Evolutionary conservation across 202 grass and related monocot genomes (phyloP).

Genomic region (Hordeum pubiflorum): DNA sequence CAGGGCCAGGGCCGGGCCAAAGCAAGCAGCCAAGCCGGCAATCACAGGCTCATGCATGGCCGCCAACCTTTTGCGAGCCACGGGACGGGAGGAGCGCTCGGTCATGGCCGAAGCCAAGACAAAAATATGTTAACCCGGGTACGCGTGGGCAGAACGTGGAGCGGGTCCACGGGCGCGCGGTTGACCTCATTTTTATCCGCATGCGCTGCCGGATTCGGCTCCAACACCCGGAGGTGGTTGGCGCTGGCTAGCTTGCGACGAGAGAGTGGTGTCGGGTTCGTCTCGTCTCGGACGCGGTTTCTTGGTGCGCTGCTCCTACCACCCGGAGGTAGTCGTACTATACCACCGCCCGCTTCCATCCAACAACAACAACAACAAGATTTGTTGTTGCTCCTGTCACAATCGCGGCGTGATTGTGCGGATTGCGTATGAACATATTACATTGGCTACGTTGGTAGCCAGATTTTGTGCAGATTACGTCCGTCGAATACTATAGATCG

Average conservation of each 20-base stretch:
- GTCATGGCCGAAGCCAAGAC: background rate
- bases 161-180: background rate
- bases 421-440: background rate
- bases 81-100: too few species aligned
- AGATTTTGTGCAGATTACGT: too few species aligned
- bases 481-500: too few species aligned
- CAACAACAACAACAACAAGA: background rate
- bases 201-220: conserved; percentile 14
- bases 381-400: background rate
- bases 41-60: background rate
- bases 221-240: background rate
- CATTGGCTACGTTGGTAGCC: background rate
- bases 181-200: conserved; percentile 25
- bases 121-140: background rate
- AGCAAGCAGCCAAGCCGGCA: background rate
- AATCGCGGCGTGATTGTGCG: background rate
- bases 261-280: background rate
- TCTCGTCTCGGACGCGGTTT: background rate
- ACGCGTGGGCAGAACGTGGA: conserved; percentile 34
- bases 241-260: background rate
- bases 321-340: background rate
- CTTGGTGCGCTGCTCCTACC: background rate
- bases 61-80: background rate
- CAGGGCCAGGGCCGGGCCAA: background rate
- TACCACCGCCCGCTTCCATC: background rate